Evolutionary conservation across 768 basidiomycete species (phyloP).

Genomic region (Podaxis sp.): DNA sequence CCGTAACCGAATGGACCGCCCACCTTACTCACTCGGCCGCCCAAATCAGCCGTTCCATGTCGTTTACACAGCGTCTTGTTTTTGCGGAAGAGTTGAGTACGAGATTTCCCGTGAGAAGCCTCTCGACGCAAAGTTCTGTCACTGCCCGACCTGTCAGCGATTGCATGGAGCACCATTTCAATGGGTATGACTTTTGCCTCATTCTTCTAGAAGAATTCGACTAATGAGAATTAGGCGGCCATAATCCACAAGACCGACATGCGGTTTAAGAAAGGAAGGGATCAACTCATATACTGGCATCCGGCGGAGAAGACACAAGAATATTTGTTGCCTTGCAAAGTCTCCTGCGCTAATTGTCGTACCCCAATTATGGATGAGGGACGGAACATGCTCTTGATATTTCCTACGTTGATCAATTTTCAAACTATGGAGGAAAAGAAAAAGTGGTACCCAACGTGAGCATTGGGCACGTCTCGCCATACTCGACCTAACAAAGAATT

Average conservation of each 20-base stretch:
- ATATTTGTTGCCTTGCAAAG: constrained; percentile 10
- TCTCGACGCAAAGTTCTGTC: constrained; percentile 13
- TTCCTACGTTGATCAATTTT: constrained; percentile 12
- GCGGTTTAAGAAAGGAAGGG: constrained; percentile 5
- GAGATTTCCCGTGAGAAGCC: constrained; percentile 6
- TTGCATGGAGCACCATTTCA: constrained; percentile 14
- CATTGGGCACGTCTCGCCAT: neutral
- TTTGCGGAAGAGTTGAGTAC: neutral
- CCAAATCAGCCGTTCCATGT: neutral
- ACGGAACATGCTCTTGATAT: constrained; percentile 12
- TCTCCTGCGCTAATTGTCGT: constrained; percentile 11
- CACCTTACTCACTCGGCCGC: neutral
- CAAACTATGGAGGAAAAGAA: neutral
- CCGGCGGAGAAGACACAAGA: neutral
- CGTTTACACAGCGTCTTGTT: neutral
- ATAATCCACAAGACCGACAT: constrained; percentile 13
- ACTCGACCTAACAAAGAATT: neutral
- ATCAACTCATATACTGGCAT: constrained; percentile 9
- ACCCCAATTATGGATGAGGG: constrained; percentile 15
- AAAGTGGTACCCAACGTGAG: constrained; percentile 12
- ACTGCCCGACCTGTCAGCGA: constrained; percentile 11
- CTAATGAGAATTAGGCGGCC: constrained; percentile 1
- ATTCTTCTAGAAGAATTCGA: too few relatives aligned
- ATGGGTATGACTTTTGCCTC: constrained; percentile 6
- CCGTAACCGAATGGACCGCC: constrained; percentile 6